Percentiles rank a stretch among this genome's conserved stretches.
Evolutionary conservation across 768 basidiomycete genomes (phyloP).

Genomic region (Artomyces pyxidatus): DNA sequence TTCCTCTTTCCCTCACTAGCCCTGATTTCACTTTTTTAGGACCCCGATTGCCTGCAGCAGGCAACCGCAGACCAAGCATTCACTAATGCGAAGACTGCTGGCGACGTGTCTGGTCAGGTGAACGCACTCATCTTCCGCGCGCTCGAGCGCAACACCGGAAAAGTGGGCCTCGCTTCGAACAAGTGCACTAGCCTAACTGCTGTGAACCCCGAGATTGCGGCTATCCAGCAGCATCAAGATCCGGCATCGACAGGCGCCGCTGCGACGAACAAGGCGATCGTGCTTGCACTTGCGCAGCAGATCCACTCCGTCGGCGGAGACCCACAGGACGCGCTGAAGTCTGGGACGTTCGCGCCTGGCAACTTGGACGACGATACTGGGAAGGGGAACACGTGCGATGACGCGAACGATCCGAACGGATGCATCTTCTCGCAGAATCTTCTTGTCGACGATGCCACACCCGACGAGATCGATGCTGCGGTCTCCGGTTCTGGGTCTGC

Average conservation of each 20-base stretch:
- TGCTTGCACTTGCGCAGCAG: slow-evolving; percentile 54
- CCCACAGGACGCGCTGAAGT: slow-evolving; percentile 46
- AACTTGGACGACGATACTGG: slow-evolving; percentile 41
- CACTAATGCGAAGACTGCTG: slow-evolving; percentile 60
- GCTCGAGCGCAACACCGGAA: slow-evolving; percentile 56
- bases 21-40: slow-evolving; percentile 23
- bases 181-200: slow-evolving; percentile 49
- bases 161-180: slow-evolving; percentile 37
- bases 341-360: slow-evolving; percentile 58
- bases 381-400: slow-evolving; percentile 31
- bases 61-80: slow-evolving; percentile 62
- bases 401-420: slow-evolving; percentile 41
- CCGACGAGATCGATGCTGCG: slow-evolving; percentile 49
- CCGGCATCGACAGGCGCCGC: slow-evolving; percentile 53
- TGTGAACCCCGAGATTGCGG: slow-evolving; percentile 58
- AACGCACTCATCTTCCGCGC: slow-evolving; percentile 56
- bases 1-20: neutral
- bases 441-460: slow-evolving; percentile 46
- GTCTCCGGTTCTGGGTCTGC: slow-evolving; percentile 27
- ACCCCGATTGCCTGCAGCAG: slow-evolving; percentile 57
- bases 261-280: slow-evolving; percentile 54
- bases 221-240: slow-evolving; percentile 56
- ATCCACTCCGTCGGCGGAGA: slow-evolving; percentile 58
- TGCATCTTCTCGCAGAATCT: slow-evolving; percentile 62
- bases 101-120: slow-evolving; percentile 47